A percentile compares a stretch with the other conserved stretches of the same genome.
These are phyloP conservation scores for Pseudopithomyces maydicus DNA, from an alignment of 2,329 filamentous ascomycete genomes.

Conservation along the genomic window DNA sequence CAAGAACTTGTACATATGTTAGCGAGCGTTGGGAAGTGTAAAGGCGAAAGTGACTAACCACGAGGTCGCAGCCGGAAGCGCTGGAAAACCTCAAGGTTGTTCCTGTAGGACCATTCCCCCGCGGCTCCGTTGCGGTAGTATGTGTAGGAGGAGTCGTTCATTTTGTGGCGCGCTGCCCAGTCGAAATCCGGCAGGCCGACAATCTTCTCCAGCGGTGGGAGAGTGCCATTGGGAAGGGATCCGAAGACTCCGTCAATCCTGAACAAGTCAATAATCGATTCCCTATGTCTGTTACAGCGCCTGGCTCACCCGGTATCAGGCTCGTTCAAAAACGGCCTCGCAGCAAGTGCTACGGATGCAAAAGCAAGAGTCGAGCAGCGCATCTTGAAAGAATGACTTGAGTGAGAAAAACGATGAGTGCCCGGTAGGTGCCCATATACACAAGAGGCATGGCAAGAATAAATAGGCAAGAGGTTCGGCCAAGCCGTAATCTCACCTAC, in stretches of 20 bases:
- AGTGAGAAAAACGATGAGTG: conserved; percentile 3
- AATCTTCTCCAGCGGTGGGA: conserved; percentile 53
- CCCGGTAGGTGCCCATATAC: background rate
- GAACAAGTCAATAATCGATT: background rate
- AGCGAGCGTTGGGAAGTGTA: background rate
- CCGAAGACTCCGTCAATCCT: conserved; percentile 31
- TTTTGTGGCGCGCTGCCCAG: conserved; percentile 56
- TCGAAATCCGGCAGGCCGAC: conserved; percentile 61
- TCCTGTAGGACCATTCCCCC: conserved; percentile 62
- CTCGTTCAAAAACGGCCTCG: conserved; percentile 41
- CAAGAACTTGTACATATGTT: conserved; percentile 40
- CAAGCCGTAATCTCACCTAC: background rate
- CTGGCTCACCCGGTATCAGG: conserved; percentile 37
- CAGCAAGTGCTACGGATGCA: conserved; percentile 34
- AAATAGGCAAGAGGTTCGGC: conserved; percentile 2
- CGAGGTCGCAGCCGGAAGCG: conserved; percentile 57
- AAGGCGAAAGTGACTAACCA: background rate
- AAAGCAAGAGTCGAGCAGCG: conserved; percentile 25
- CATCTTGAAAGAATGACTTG: conserved; percentile 25
- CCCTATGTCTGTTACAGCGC: background rate
- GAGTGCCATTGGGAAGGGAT: conserved; percentile 32
- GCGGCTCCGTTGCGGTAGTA: conserved; percentile 63
- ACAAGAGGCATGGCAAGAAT: background rate
- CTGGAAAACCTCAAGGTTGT: conserved; percentile 61
- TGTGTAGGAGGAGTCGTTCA: conserved; percentile 57